These are phyloP conservation scores for Gossypium gossypioides DNA, from an alignment of 441 rosid genomes.

Conservation along the genomic window DNA sequence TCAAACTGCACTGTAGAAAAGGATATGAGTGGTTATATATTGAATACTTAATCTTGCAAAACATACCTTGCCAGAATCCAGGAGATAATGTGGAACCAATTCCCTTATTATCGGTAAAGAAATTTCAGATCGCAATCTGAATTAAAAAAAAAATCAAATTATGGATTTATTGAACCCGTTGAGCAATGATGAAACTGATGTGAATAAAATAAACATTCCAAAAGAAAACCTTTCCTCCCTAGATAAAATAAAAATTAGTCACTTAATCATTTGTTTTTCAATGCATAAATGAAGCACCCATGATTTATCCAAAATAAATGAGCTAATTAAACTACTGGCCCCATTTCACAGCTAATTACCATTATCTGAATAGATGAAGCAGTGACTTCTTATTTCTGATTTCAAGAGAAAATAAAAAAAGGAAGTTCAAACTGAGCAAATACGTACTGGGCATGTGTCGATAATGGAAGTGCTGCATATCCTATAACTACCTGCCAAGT, in stretches of 20 bases:
- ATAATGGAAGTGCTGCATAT: slow-evolving; percentile 86
- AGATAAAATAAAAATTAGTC: slow-evolving; percentile 1
- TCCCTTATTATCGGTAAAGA: slow-evolving; percentile 91
- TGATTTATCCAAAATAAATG: neutral
- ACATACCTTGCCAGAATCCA: slow-evolving; percentile 79
- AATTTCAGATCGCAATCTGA: slow-evolving; percentile 91
- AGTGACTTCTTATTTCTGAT: neutral
- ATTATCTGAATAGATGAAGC: neutral
- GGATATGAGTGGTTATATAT: neutral
- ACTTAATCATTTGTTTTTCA: neutral
- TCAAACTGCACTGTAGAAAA: neutral
- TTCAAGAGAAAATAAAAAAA: neutral
- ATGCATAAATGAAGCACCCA: neutral
- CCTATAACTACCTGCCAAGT: slow-evolving; percentile 72
- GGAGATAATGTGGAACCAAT: slow-evolving; percentile 95
- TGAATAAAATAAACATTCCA: neutral
- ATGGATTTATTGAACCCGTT: neutral
- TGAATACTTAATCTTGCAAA: slow-evolving; percentile 9
- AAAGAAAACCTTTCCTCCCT: neutral
- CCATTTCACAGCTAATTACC: neutral
- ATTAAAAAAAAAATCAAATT: slow-evolving; percentile 1
- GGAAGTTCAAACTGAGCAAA: slow-evolving; percentile 14
- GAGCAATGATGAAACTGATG: neutral
- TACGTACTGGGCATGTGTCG: slow-evolving; percentile 86
- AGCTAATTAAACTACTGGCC: neutral